A percentile compares a stretch with the other conserved stretches of the same genome.
phyloP scores from a whole-genome alignment of 1,139 yeast genomes.

The Suhomyces panamericanus region DNA sequence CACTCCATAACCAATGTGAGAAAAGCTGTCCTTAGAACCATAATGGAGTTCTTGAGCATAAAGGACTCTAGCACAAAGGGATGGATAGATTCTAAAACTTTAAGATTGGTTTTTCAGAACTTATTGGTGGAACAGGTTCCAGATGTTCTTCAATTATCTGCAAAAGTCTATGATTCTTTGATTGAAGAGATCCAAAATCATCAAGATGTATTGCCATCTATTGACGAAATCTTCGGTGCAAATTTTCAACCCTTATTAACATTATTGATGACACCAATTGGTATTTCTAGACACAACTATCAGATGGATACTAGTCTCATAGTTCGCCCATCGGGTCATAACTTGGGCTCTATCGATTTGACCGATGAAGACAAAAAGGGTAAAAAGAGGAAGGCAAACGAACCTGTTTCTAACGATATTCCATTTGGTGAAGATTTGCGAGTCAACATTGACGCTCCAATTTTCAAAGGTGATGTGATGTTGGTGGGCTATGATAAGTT shows the following conservation, averaged over 20 bases:
- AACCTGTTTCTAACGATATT: slow-evolving; percentile 36
- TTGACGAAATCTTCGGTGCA: slow-evolving; percentile 50
- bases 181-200: slow-evolving; percentile 44
- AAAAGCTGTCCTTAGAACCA: slow-evolving; percentile 79
- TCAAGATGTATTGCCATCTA: slow-evolving; percentile 28
- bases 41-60: slow-evolving; percentile 72
- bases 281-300: slow-evolving; percentile 86
- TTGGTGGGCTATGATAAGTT: slow-evolving; percentile 77
- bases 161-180: slow-evolving; percentile 59
- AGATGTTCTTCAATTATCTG: slow-evolving; percentile 66
- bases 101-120: slow-evolving; percentile 83
- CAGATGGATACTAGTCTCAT: slow-evolving; percentile 75
- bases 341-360: slow-evolving; percentile 33
- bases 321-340: slow-evolving; percentile 76
- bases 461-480: slow-evolving; percentile 87
- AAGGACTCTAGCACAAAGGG: slow-evolving; percentile 62
- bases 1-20: slow-evolving; percentile 94
- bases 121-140: slow-evolving; percentile 83
- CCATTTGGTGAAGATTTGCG: slow-evolving; percentile 55
- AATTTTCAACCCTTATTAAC: slow-evolving; percentile 66
- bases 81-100: slow-evolving; percentile 76
- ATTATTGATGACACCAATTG: slow-evolving; percentile 88
- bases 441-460: slow-evolving; percentile 90
- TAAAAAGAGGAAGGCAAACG: slow-evolving; percentile 37
- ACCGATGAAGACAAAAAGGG: slow-evolving; percentile 31